A percentile compares a stretch with the other conserved stretches of the same genome.
phyloP scores from a whole-genome alignment of 148 eudicot genomes.

The Selenicereus undatus region DNA sequence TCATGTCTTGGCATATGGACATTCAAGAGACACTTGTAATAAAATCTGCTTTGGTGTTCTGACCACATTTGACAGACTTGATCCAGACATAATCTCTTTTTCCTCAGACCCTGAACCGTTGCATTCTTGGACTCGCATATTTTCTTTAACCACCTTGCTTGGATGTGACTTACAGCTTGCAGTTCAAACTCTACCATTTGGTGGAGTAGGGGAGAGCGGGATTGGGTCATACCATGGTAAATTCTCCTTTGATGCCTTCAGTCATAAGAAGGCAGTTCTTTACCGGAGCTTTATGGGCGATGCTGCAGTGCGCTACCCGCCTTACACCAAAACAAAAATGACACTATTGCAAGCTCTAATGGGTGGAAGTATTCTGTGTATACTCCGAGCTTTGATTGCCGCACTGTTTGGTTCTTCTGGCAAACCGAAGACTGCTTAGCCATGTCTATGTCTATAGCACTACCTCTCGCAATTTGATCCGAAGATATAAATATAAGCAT shows the following conservation, averaged over 20 bases:
- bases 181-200: constrained; percentile 60
- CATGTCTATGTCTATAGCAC: too few species aligned
- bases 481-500: neutral
- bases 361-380: constrained; percentile 44
- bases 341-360: constrained; percentile 51
- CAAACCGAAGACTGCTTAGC: constrained; percentile 24
- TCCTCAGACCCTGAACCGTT: neutral
- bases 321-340: constrained; percentile 57
- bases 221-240: constrained; percentile 82
- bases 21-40: too few species aligned
- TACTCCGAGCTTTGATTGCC: constrained; percentile 51
- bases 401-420: constrained; percentile 12
- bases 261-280: constrained; percentile 75
- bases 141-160: too few species aligned
- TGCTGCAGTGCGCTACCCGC: constrained; percentile 68
- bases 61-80: neutral
- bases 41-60: too few species aligned
- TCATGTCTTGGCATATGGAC: too few species aligned
- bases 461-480: neutral
- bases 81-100: neutral
- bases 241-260: constrained; percentile 71
- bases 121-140: too few species aligned
- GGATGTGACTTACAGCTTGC: constrained; percentile 37
- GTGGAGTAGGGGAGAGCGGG: constrained; percentile 88
- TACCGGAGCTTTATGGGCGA: constrained; percentile 52